Evolutionary conservation across 176 grass and related monocot genomes (phyloP).

Genomic region (Melocanna baccifera): DNA sequence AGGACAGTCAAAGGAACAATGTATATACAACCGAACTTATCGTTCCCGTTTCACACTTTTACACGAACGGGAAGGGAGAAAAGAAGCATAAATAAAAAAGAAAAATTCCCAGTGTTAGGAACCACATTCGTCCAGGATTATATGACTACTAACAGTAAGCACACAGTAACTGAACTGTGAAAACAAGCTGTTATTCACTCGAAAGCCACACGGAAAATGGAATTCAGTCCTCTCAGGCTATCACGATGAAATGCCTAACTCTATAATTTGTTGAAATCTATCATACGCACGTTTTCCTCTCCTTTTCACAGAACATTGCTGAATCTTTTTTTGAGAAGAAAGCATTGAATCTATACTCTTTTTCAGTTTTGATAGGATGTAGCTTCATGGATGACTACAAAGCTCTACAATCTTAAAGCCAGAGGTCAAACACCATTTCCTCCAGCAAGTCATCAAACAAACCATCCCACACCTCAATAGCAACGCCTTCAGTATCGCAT

Average conservation of each 20-base stretch:
- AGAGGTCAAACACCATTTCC: slow-evolving; percentile 68
- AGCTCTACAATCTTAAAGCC: slow-evolving; percentile 48
- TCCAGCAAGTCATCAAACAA: slow-evolving; percentile 70
- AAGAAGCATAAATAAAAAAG: neutral
- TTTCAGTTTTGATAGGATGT: slow-evolving; percentile 27
- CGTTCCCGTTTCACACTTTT: slow-evolving; percentile 6
- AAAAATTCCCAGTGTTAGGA: slow-evolving; percentile 26
- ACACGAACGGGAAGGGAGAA: slow-evolving; percentile 13
- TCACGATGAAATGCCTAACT: slow-evolving; percentile 18
- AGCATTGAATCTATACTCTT: slow-evolving; percentile 10
- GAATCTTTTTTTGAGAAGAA: slow-evolving; percentile 13
- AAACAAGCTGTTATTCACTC: slow-evolving; percentile 21
- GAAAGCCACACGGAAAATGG: slow-evolving; percentile 22
- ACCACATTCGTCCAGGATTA: slow-evolving; percentile 6
- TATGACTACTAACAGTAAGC: neutral
- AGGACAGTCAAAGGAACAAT: neutral
- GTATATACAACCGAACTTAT: slow-evolving; percentile 21
- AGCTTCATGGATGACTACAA: slow-evolving; percentile 13
- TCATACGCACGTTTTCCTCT: slow-evolving; percentile 8
- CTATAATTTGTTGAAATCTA: slow-evolving; percentile 25
- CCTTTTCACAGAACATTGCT: slow-evolving; percentile 26
- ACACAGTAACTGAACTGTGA: neutral
- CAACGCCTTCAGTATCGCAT: slow-evolving; percentile 34
- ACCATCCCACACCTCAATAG: slow-evolving; percentile 52
- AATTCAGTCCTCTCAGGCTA: neutral